These are phyloP conservation scores for Teratosphaeria pseudoeucalypti DNA, from an alignment of 2,329 filamentous ascomycete species.

Conservation along the genomic window DNA sequence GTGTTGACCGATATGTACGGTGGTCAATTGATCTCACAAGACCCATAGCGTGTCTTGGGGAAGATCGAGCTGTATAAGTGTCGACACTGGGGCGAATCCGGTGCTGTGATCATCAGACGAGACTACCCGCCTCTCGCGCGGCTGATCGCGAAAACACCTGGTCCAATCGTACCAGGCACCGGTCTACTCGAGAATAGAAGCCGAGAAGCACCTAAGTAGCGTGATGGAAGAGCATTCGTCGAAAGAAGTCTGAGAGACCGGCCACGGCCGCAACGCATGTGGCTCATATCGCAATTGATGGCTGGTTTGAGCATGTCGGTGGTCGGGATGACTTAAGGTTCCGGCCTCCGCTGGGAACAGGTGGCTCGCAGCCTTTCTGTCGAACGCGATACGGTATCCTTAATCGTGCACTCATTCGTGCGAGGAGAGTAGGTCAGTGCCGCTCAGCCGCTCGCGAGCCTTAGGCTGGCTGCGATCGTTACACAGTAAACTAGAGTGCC, in stretches of 20 bases:
- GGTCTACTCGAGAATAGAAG: background rate
- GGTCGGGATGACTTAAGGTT: background rate
- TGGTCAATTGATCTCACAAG: background rate
- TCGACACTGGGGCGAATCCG: background rate
- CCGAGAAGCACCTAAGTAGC: background rate
- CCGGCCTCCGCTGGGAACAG: too few species aligned
- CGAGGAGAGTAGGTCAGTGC: background rate
- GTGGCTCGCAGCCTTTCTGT: too few species aligned
- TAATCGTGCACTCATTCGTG: background rate
- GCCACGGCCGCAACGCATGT: background rate
- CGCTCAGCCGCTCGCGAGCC: background rate
- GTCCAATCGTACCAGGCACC: background rate
- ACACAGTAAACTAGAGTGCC: background rate
- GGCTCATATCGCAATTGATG: background rate
- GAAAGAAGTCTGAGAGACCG: background rate
- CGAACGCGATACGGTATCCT: background rate
- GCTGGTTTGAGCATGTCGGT: too few species aligned
- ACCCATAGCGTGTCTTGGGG: background rate
- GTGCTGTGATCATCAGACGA: background rate
- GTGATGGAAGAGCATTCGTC: background rate
- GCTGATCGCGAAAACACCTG: background rate
- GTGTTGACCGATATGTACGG: background rate
- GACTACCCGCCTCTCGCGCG: background rate
- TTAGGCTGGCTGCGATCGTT: background rate
- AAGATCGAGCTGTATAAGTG: background rate